Evolutionary conservation across 768 basidiomycete genomes (phyloP).

Genomic region (Candolleomyces efflorescens): DNA sequence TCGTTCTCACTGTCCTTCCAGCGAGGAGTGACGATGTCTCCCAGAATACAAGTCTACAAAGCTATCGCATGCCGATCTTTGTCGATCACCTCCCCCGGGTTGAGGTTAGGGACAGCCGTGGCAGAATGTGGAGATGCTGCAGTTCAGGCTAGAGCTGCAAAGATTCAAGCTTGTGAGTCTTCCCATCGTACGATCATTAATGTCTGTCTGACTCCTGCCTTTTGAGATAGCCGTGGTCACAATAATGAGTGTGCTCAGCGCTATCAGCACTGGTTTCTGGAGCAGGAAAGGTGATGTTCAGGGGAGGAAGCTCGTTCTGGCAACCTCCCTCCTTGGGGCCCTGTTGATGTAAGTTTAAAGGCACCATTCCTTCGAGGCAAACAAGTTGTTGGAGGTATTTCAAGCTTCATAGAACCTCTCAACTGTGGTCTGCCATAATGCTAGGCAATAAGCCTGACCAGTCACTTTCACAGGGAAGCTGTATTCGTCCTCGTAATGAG

Average conservation of each 20-base stretch:
- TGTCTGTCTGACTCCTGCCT: slow-evolving; percentile 1
- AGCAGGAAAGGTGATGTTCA: slow-evolving; percentile 71
- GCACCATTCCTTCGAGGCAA: too few relatives aligned
- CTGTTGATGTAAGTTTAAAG: slow-evolving; percentile 71
- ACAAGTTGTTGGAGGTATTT: too few relatives aligned
- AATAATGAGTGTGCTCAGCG: slow-evolving; percentile 73
- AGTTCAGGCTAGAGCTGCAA: slow-evolving; percentile 66
- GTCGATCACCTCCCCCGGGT: slow-evolving; percentile 15
- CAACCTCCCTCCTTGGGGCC: slow-evolving; percentile 61
- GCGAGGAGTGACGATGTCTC: slow-evolving; percentile 79
- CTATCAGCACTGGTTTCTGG: slow-evolving; percentile 86
- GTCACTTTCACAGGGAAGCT: slow-evolving; percentile 55
- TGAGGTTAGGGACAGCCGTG: slow-evolving; percentile 14
- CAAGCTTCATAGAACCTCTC: too few relatives aligned
- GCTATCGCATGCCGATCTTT: slow-evolving; percentile 67
- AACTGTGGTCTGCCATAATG: too few relatives aligned
- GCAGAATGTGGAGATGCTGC: slow-evolving; percentile 37
- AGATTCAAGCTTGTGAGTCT: slow-evolving; percentile 58
- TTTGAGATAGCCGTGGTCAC: slow-evolving; percentile 54
- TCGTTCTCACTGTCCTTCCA: slow-evolving; percentile 18
- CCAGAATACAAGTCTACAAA: slow-evolving; percentile 77
- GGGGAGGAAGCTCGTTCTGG: slow-evolving; percentile 74
- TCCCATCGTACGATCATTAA: not conserved
- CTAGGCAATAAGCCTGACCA: too few relatives aligned
- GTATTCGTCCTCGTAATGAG: slow-evolving; percentile 77